Base-by-base conservation (phyloP, 2,329 filamentous ascomycete species). In the Alternaria arborescens region DNA sequence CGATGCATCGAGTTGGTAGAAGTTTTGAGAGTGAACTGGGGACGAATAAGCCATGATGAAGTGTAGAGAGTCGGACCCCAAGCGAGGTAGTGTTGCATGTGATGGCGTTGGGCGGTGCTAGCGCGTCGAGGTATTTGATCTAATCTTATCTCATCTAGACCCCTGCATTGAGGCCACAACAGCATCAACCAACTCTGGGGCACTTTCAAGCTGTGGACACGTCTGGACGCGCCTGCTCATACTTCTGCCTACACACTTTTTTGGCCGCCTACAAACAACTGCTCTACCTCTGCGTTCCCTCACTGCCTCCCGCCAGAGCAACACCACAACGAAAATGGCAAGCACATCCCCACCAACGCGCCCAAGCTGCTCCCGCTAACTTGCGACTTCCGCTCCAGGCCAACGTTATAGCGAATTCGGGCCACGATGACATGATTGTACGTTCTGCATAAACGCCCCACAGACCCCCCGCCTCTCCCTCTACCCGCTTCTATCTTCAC, bases 401-500 rank as follows among this genome's bases (percentile, higher is more conserved):
- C 61, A 91, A 94, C 84, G 88, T 92, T 74, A 93, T 94, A 81
- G 87, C 90, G 68, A 93, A 92, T 81, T 91, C 90, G 64, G 91
- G 91, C 77, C 95, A 99, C 84, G 94, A 98, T 90, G 94, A 97
- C 80, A 98, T 98, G 94, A 97, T 99, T 87, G 94, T 98, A 93
- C 76, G 92, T 88, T 70, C 30, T 34, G 53, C 57, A 28, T 11
- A 34, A 53, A 24, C 55, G 38, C 32, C 38, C 41, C 58, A 24
- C 14, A 34, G 58, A 22, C 55, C 48, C 40, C 30, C 24, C n/a
- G n/a, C n/a, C n/a, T n/a, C n/a, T n/a, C n/a, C n/a, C n/a, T n/a
- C n/a, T n/a, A n/a, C 40, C 30, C 24, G 24, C 6, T 11, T 52
- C 40, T 20, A 48, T 47, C 40, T 26, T 43, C 16, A 24, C 24